These are phyloP conservation scores for Wickerhamiella sergipiensis DNA, from an alignment of 805 yeast genomes.

Conservation along the genomic window DNA sequence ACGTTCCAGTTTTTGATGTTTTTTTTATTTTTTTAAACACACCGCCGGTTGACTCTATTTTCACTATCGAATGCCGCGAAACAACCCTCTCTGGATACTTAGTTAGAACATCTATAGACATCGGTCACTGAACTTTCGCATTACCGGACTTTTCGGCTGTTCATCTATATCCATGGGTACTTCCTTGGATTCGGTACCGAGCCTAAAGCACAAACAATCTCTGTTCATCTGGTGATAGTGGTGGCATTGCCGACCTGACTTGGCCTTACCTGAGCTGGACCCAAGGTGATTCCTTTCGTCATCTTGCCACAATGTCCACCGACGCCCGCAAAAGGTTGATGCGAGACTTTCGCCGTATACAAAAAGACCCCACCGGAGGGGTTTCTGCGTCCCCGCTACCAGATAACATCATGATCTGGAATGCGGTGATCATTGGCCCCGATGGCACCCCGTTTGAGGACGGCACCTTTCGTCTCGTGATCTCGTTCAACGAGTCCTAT, in stretches of 20 bases:
- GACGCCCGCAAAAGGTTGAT: conserved; percentile 97
- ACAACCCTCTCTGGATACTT: not conserved
- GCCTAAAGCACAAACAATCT: no score
- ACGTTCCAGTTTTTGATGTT: not conserved
- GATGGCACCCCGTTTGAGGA: conserved; percentile 96
- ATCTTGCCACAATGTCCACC: conserved; percentile 57
- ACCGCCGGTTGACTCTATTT: not conserved
- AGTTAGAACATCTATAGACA: not conserved
- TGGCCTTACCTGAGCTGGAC: not conserved
- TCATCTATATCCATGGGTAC: no score
- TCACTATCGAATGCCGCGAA: not conserved
- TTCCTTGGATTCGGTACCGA: no score
- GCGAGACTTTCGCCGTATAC: conserved; percentile 98
- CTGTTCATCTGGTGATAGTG: no score
- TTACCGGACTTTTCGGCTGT: no score
- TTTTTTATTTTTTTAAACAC: not conserved
- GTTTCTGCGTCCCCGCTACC: conserved; percentile 95
- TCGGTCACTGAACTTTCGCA: not conserved
- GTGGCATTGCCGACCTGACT: no score
- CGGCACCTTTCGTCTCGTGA: conserved; percentile 77
- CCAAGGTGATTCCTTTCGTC: not conserved
- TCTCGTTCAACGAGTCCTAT: conserved; percentile 92
- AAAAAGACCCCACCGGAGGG: conserved; percentile 96
- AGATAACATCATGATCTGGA: conserved; percentile 96
- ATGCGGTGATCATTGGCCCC: conserved; percentile 96